These are phyloP conservation scores for Nowakowskiella sp. DNA, from an alignment of 192 early-diverging fungal genomes.

Conservation along the genomic window DNA sequence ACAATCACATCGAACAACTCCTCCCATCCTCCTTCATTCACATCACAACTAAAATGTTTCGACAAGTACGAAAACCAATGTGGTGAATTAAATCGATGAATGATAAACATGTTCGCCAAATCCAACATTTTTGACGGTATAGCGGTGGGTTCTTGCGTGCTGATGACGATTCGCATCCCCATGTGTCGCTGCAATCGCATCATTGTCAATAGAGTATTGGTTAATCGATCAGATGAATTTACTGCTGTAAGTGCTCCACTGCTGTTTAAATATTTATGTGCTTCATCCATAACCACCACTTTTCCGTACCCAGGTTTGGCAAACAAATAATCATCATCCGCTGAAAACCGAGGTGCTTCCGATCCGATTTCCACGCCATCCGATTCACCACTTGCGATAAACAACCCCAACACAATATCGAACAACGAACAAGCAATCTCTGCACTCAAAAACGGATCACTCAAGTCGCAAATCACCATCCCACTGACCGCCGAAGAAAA, in stretches of 20 bases:
- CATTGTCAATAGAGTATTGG: slow-evolving; percentile 12
- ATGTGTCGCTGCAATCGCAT: slow-evolving; percentile 26
- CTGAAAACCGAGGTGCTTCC: no score
- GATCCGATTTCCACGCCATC: no score
- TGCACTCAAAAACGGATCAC: no score
- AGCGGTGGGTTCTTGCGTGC: slow-evolving; percentile 18
- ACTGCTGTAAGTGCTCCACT: no score
- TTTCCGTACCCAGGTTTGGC: no score
- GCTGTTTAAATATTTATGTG: slow-evolving; percentile 23
- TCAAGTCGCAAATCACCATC: no score
- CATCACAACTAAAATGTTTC: slow-evolving; percentile 12
- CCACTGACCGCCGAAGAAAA: no score
- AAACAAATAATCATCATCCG: no score
- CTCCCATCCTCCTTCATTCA: no score
- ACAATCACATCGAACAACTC: slow-evolving; percentile 16
- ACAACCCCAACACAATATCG: no score
- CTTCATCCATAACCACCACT: slow-evolving; percentile 27
- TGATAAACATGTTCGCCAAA: slow-evolving; percentile 12
- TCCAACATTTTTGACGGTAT: slow-evolving; percentile 27
- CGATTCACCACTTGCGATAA: no score
- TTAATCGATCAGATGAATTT: slow-evolving; percentile 17
- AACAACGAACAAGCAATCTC: no score
- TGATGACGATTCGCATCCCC: slow-evolving; percentile 21
- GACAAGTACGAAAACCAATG: slow-evolving; percentile 26
- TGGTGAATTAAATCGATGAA: slow-evolving; percentile 22